phyloP scores from a whole-genome alignment of 768 basidiomycete genomes.

The Naganishia antarctica region DNA sequence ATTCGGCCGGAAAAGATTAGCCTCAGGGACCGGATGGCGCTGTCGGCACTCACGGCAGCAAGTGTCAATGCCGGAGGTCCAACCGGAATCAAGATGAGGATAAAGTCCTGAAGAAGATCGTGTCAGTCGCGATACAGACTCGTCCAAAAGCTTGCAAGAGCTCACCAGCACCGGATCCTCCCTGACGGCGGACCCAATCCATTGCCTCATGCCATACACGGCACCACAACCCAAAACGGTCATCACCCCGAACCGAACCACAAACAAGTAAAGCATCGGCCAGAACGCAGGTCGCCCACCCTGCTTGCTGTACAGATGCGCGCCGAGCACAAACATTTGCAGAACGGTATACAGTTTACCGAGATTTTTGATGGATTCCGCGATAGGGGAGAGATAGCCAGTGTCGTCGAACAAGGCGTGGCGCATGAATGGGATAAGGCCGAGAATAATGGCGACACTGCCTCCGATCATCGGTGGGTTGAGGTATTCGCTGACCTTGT shows the following conservation, averaged over 20 bases:
- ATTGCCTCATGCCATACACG: constrained; percentile 34
- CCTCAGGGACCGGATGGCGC: too few species aligned
- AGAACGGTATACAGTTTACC: constrained; percentile 45
- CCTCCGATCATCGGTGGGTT: constrained; percentile 48
- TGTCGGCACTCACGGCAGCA: constrained; percentile 37
- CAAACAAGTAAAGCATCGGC: constrained; percentile 41
- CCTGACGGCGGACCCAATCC: constrained; percentile 31
- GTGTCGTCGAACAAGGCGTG: constrained; percentile 36
- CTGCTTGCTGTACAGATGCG: constrained; percentile 40
- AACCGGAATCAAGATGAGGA: constrained; percentile 40
- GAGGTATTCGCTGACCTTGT: constrained; percentile 30
- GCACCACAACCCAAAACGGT: constrained; percentile 36
- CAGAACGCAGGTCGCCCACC: constrained; percentile 33
- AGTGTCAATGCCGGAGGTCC: constrained; percentile 48
- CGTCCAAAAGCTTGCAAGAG: background rate
- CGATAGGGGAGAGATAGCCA: constrained; percentile 38
- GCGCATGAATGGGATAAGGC: constrained; percentile 39
- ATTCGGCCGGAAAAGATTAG: too few species aligned
- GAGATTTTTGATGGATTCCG: constrained; percentile 32
- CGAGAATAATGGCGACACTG: constrained; percentile 38
- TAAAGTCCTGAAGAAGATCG: constrained; percentile 38
- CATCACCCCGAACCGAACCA: constrained; percentile 42
- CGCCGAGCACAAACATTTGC: constrained; percentile 46
- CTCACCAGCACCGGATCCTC: constrained; percentile 40
- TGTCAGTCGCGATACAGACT: background rate